Evolutionary conservation across 2,329 filamentous ascomycete species (phyloP).

Genomic region (Chaetomiaceae sp.): DNA sequence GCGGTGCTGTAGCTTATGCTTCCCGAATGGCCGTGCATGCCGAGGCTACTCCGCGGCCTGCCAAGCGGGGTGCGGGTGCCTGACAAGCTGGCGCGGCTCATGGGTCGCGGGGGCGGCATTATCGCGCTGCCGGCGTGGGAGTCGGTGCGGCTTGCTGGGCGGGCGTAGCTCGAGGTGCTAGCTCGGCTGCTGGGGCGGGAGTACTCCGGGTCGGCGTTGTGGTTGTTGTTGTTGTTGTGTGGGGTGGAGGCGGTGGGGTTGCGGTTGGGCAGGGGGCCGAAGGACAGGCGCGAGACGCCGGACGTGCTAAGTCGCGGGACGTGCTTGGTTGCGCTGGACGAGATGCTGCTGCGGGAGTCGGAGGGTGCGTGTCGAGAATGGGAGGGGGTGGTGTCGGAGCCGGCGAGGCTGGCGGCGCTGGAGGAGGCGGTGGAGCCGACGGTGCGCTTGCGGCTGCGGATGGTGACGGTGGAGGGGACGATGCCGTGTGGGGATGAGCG

Average conservation of each 20-base stretch:
- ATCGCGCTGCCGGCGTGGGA: conserved; percentile 30
- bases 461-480: conserved; percentile 55
- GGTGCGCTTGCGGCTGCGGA: conserved; percentile 66
- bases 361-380: conserved; percentile 32
- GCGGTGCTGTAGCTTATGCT: conserved; percentile 52
- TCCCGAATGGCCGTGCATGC: conserved; percentile 53
- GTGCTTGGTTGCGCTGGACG: conserved; percentile 43
- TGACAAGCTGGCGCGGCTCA: conserved; percentile 59
- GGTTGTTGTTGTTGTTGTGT: conserved; percentile 13
- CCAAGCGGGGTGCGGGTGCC: conserved; percentile 62
- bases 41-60: conserved; percentile 67
- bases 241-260: conserved; percentile 35
- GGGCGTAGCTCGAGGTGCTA: conserved; percentile 53
- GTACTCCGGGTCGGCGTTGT: conserved; percentile 36
- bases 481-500: conserved; percentile 67
- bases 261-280: conserved; percentile 57
- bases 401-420: conserved; percentile 37
- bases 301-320: conserved; percentile 57
- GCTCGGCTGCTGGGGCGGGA: conserved; percentile 72
- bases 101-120: conserved; percentile 53
- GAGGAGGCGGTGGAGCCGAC: conserved; percentile 50
- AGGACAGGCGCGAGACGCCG: conserved; percentile 59
- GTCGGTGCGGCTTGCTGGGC: conserved; percentile 51
- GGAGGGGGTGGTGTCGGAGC: conserved; percentile 50
- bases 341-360: conserved; percentile 34